A percentile compares a stretch with the other conserved stretches of the same genome.
phyloP scores from a whole-genome alignment of 768 basidiomycete genomes.

The Suillus tomentosus region DNA sequence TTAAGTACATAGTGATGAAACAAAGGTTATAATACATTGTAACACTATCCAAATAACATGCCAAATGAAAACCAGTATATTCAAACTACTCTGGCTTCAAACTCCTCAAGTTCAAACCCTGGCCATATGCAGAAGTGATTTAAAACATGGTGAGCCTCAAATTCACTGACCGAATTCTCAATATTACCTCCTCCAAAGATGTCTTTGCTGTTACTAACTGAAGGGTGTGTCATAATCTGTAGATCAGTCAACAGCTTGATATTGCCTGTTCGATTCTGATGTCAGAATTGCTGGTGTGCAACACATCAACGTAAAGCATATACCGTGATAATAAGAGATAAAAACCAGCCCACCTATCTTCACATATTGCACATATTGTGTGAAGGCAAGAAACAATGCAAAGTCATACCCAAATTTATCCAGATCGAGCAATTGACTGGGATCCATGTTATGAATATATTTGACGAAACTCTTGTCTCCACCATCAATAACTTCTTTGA shows the following conservation, averaged over 20 bases:
- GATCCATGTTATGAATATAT: too few relatives aligned
- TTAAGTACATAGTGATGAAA: neutral
- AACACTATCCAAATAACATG: neutral
- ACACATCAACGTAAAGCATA: too few relatives aligned
- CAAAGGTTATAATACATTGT: neutral
- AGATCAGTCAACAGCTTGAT: slow-evolving; percentile 22
- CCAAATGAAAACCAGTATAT: neutral
- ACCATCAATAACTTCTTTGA: too few relatives aligned
- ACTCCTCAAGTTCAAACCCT: neutral
- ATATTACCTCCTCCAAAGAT: too few relatives aligned
- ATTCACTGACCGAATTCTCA: neutral
- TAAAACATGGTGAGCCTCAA: slow-evolving; percentile 5
- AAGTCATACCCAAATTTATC: too few relatives aligned
- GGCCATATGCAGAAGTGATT: slow-evolving; percentile 10
- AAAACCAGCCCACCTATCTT: slow-evolving; percentile 24
- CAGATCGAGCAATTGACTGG: too few relatives aligned
- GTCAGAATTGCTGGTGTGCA: neutral
- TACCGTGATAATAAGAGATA: slow-evolving; percentile 30
- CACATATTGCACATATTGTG: slow-evolving; percentile 26
- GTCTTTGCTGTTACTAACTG: too few relatives aligned
- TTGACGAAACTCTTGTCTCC: too few relatives aligned
- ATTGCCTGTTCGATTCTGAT: slow-evolving; percentile 14
- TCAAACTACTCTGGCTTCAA: neutral
- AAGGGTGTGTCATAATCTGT: slow-evolving; percentile 19
- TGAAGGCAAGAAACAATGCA: slow-evolving; percentile 23